These are phyloP conservation scores for Podaxis pistillaris DNA, from an alignment of 768 basidiomycete genomes.

Conservation along the genomic window DNA sequence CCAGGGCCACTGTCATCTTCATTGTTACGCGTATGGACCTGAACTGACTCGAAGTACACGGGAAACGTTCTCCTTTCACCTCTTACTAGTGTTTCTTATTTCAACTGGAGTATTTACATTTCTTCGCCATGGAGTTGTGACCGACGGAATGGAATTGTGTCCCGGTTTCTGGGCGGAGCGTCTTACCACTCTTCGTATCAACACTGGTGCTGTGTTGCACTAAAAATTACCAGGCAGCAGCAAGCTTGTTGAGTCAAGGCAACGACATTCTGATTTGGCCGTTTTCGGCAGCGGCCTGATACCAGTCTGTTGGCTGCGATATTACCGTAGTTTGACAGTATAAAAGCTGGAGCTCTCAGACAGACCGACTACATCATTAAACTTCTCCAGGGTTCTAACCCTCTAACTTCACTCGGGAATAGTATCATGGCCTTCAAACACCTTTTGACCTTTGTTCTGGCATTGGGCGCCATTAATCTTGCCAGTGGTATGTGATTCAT, in stretches of 20 bases:
- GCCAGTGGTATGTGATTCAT: neutral
- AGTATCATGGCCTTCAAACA: conserved; percentile 12
- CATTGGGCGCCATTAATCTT: neutral
- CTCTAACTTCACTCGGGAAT: neutral
- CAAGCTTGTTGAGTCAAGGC: neutral
- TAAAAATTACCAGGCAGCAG: neutral
- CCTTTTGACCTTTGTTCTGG: conserved; percentile 5
- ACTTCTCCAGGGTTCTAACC: neutral
- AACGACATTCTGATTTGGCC: neutral
- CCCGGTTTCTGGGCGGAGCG: neutral
- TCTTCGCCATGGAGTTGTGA: conserved; percentile 6
- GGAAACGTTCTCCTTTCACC: neutral
- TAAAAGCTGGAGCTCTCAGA: neutral
- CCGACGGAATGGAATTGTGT: neutral
- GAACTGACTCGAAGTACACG: neutral
- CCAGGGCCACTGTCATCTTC: neutral
- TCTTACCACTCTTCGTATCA: neutral
- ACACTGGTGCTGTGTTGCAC: neutral
- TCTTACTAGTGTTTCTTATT: neutral
- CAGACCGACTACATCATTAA: neutral
- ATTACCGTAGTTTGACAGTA: neutral
- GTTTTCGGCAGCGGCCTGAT: neutral
- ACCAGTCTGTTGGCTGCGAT: neutral
- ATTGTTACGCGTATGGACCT: neutral
- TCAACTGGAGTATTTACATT: neutral